Evolutionary conservation across 352 stramenopile genomes (phyloP).

Genomic region (Pythium grandisporangium): DNA sequence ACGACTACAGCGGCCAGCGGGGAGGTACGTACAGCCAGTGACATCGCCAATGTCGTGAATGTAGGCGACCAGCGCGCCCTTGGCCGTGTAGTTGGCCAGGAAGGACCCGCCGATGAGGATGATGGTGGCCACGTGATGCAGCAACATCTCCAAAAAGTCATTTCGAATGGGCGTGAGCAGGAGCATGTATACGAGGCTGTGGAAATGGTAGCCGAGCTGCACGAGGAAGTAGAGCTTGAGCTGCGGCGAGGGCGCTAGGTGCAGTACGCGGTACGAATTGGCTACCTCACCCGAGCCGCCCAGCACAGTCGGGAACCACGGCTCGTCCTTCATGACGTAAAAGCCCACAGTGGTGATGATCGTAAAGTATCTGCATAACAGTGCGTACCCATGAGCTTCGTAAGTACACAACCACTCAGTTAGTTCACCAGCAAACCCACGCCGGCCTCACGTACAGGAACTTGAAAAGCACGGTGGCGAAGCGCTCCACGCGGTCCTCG

Average conservation of each 20-base stretch:
- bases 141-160: slow-evolving; percentile 51
- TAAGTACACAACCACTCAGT: neutral
- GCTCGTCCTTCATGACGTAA: slow-evolving; percentile 34
- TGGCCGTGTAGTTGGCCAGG: slow-evolving; percentile 37
- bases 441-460: slow-evolving; percentile 24
- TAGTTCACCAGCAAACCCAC: neutral
- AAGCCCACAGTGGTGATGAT: slow-evolving; percentile 30
- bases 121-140: slow-evolving; percentile 50
- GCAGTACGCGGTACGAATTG: slow-evolving; percentile 17
- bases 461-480: slow-evolving; percentile 67
- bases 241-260: slow-evolving; percentile 16
- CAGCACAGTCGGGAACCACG: slow-evolving; percentile 33
- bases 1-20: no score
- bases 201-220: slow-evolving; percentile 46
- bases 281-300: slow-evolving; percentile 24
- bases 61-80: slow-evolving; percentile 35
- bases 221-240: slow-evolving; percentile 43
- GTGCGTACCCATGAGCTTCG: no score
- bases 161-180: slow-evolving; percentile 45
- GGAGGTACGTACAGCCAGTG: slow-evolving; percentile 30
- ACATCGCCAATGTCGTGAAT: slow-evolving; percentile 49
- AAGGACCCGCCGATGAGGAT: slow-evolving; percentile 48
- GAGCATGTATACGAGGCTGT: slow-evolving; percentile 46
- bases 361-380: slow-evolving; percentile 32
- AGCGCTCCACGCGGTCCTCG: slow-evolving; percentile 47